Evolutionary conservation across 495 filamentous ascomycete genomes (phyloP), one percentile per base, ranked within the genome.

Genomic region (Ascodesmis nigricans): DNA sequence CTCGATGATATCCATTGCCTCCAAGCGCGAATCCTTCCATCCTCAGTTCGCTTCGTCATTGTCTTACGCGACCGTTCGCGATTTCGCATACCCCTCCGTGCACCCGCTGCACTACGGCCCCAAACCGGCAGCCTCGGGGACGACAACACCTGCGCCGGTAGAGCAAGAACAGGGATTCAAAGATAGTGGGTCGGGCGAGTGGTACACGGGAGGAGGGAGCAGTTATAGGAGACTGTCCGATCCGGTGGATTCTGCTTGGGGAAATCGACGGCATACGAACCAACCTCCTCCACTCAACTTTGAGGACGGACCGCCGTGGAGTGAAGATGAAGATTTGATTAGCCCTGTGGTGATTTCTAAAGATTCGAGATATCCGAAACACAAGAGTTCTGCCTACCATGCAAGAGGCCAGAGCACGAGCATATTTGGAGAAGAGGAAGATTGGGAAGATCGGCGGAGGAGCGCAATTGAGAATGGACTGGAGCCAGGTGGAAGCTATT

Each of bases 21-120:
- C 66, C 2, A 62, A 55, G 58, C 62, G 60, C 53, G 70, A 61
- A 83, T 81, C 40, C 67, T 87, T 42, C 75, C 79, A 24, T 61
- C 63, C 43, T 79, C 80, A 14, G 44, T 92, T 82, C 58, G 75
- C 79, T 49, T 81, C 84, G 24, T 84, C 73, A 49, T 66, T 93
- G n/a, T 56, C 78, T 5, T 93, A 93, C 50, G 67, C 84, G 29
- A 63, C 75, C 5, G 83, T 99, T 21, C 76, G 90, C 43, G 87
- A 99, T 60, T 99, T 95, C 55, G 87, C 90, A 28, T 99, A 95
- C 47, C 71, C 79, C 4, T 44, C 66, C 9, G 62, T 62, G 13
- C 78, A 95, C 50, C 82, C 79, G 9, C 58, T 91, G 45, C 84
- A 93, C 62, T 93, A 95, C 61, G 87, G 87, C 16, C 82, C 87